Evolutionary conservation across 257 asterid species (phyloP).

Genomic region (Jacaranda copaia): DNA sequence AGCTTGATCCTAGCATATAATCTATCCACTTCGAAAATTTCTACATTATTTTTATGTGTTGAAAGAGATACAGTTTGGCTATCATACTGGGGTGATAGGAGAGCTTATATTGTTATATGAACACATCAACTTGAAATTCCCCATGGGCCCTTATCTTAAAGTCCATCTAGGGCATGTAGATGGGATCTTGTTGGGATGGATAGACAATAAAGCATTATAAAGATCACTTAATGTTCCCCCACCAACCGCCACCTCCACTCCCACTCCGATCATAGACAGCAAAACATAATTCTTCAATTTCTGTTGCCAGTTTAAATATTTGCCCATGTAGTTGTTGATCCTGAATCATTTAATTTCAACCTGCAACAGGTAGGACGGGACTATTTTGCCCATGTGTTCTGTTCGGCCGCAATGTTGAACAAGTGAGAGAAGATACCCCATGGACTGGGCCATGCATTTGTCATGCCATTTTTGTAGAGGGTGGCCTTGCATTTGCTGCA

Average conservation of each 20-base stretch:
- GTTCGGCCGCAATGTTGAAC: conserved; percentile 88
- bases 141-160: neutral
- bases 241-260: no score
- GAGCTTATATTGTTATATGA: no score
- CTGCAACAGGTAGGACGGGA: conserved; percentile 76
- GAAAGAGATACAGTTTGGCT: conserved; percentile 1
- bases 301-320: neutral
- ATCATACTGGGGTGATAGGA: neutral
- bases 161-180: neutral
- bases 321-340: conserved; percentile 4
- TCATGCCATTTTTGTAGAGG: conserved; percentile 91
- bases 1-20: neutral
- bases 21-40: neutral
- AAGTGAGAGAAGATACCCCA: conserved; percentile 83
- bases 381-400: conserved; percentile 96
- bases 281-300: neutral
- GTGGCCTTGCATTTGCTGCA: conserved; percentile 85
- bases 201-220: no score
- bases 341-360: conserved; percentile 25
- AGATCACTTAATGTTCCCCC: no score
- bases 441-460: conserved; percentile 94
- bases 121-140: neutral
- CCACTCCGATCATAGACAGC: no score
- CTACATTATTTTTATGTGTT: neutral
- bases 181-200: neutral